A percentile compares a stretch with the other conserved stretches of the same genome.
These are phyloP conservation scores for Stagonosporopsis cucurbitacearum DNA, from an alignment of 2,329 filamentous ascomycete genomes.

Conservation along the genomic window DNA sequence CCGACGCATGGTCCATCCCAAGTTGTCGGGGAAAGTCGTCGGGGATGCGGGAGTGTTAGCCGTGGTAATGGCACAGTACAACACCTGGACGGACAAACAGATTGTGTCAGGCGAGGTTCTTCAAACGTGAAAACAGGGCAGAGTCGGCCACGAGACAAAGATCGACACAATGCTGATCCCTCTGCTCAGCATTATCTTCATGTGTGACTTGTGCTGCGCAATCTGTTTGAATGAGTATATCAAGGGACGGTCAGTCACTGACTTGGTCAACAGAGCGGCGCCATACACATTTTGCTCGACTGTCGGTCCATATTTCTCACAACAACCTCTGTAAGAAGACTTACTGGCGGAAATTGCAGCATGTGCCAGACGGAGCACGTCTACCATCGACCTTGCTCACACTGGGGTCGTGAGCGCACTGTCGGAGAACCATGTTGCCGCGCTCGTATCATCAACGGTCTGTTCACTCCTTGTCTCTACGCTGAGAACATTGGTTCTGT, in stretches of 20 bases:
- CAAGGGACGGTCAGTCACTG: conserved; percentile 7
- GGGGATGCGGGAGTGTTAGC: conserved; percentile 1
- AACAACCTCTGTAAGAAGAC: background rate
- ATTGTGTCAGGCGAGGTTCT: conserved; percentile 13
- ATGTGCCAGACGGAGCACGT: conserved; percentile 46
- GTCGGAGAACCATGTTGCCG: conserved; percentile 39
- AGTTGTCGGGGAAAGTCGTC: conserved; percentile 1
- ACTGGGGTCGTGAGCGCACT: conserved; percentile 42
- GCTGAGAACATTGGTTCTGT: conserved; percentile 31
- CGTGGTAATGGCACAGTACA: conserved; percentile 2
- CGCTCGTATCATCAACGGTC: conserved; percentile 29
- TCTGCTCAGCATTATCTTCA: background rate
- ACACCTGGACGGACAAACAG: conserved; percentile 7
- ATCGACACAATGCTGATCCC: background rate
- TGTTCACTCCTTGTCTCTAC: conserved; percentile 32
- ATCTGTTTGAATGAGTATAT: conserved; percentile 10
- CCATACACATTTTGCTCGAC: background rate
- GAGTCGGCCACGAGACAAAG: conserved; percentile 3
- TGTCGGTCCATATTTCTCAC: background rate
- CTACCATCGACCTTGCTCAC: conserved; percentile 38
- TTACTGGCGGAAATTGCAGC: background rate
- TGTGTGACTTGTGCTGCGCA: background rate
- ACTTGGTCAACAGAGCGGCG: background rate
- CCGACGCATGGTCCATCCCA: background rate
- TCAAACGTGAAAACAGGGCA: conserved; percentile 12